Evolutionary conservation across 495 filamentous ascomycete genomes (phyloP), one percentile per base, ranked within the genome.

Genomic region (Penicillium pulvis): DNA sequence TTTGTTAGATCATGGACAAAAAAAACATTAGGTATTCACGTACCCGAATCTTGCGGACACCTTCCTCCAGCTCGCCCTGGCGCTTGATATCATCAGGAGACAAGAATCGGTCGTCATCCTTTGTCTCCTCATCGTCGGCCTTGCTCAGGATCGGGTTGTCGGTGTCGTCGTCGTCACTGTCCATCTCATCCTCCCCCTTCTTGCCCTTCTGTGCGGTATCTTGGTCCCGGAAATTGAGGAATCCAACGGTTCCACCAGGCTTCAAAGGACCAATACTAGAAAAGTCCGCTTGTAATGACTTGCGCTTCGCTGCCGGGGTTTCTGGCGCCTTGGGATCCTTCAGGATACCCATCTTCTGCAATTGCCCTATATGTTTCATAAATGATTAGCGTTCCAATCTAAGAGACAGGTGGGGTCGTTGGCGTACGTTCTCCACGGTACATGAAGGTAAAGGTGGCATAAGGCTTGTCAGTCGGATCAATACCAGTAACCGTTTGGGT

Each of bases 401-500:
- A 20, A 31, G 16, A 20, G 28, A 12, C 14, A 12, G 39, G 16
- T n/a, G 20, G 28, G 5, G 8, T 23, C 7, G 17, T 23, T 11
- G 45, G 84, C 92, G 81, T 78, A 97, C 94, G 87, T 73, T 96
- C 90, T 69, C 95, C 94, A 54, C 94, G 85, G 69, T 99, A 99
- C 79, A 98, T 90, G 70, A 99, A 99, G 6, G 96, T 96, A 71
- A 99, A 99, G 11, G 89, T 88, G 2, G 94, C 94, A 76, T 96
- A 99, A 16, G 96, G 95, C 71, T 91, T 91, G 54, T 97, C 92
- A 24, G 92, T 90, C 1, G 90, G 87, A 73, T 99, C 94, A 62
- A 99, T 96, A n/a, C 94, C 94, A 23, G 93, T 98, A 17, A 99
- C 94, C 0, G 93, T 97, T 74, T 99, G 94, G 0, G 95, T 98